Evolutionary conservation across 805 yeast genomes (phyloP).

Genomic region (Myxozyma vanderwaltii): DNA sequence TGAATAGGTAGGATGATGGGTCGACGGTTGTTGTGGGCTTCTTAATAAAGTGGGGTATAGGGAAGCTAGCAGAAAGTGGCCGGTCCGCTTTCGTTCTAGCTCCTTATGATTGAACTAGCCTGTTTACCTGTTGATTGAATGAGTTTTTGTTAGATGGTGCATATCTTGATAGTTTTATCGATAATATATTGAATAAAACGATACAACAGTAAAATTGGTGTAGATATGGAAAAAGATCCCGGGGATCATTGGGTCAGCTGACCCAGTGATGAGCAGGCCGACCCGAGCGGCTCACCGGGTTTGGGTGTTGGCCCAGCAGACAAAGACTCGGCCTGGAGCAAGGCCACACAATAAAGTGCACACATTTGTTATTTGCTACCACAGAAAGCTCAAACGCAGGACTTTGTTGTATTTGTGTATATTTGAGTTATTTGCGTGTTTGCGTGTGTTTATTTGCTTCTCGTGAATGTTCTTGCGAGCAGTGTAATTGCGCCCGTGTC

Average conservation of each 20-base stretch:
- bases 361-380: too few species aligned
- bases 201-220: not conserved
- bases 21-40: too few species aligned
- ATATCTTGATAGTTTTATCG: too few species aligned
- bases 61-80: slow-evolving; percentile 15
- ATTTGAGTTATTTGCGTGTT: too few species aligned
- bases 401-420: not conserved
- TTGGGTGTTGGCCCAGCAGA: not conserved
- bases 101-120: not conserved
- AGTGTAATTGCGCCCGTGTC: not conserved
- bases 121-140: too few species aligned
- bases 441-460: too few species aligned
- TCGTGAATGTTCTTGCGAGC: not conserved
- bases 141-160: not conserved
- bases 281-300: slow-evolving; percentile 2
- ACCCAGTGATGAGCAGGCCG: not conserved
- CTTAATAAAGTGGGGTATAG: too few species aligned
- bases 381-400: too few species aligned
- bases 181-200: not conserved
- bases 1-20: too few species aligned
- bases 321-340: not conserved
- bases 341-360: too few species aligned
- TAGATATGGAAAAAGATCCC: too few species aligned
- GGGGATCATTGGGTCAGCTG: not conserved
- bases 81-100: slow-evolving; percentile 25